Percentiles rank a stretch among this genome's conserved stretches.
These are phyloP conservation scores for Sporothrix sp. DNA, from an alignment of 2,329 filamentous ascomycete species.

Conservation along the genomic window DNA sequence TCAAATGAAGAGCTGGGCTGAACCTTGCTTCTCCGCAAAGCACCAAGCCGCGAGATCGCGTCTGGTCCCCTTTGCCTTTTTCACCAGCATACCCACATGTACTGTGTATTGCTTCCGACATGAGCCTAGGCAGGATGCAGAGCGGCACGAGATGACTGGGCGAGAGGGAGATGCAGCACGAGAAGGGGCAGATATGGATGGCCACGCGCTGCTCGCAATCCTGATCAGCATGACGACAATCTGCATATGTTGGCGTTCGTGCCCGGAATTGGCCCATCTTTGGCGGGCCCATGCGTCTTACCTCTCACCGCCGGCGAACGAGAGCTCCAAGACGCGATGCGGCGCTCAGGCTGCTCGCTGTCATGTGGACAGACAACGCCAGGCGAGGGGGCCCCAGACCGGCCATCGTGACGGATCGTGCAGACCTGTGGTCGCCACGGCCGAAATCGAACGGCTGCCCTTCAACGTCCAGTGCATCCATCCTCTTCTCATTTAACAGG, in stretches of 20 bases:
- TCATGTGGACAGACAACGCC: constrained; percentile 6
- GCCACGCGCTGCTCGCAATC: not conserved
- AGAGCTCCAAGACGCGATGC: not conserved
- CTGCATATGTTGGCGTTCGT: not conserved
- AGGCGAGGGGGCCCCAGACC: not conserved
- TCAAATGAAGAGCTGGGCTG: not conserved
- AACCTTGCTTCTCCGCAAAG: constrained; percentile 4
- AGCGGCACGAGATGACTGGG: not conserved
- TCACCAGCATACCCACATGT: not conserved
- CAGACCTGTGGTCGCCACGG: constrained; percentile 1
- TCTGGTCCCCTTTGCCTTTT: constrained; percentile 4
- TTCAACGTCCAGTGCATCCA: not conserved
- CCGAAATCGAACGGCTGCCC: not conserved
- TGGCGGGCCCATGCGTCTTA: not conserved
- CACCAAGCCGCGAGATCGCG: constrained; percentile 7
- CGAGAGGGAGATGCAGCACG: too few relatives aligned
- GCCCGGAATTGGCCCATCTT: not conserved
- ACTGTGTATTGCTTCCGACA: not conserved
- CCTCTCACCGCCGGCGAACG: not conserved
- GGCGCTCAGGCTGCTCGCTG: not conserved
- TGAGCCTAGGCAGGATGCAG: not conserved
- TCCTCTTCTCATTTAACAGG: constrained; percentile 9
- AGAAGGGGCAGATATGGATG: not conserved
- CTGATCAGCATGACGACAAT: not conserved
- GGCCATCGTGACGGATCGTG: constrained; percentile 8